These are phyloP conservation scores for Mariannaea sp. DNA, from an alignment of 2,329 filamentous ascomycete genomes.

Conservation along the genomic window DNA sequence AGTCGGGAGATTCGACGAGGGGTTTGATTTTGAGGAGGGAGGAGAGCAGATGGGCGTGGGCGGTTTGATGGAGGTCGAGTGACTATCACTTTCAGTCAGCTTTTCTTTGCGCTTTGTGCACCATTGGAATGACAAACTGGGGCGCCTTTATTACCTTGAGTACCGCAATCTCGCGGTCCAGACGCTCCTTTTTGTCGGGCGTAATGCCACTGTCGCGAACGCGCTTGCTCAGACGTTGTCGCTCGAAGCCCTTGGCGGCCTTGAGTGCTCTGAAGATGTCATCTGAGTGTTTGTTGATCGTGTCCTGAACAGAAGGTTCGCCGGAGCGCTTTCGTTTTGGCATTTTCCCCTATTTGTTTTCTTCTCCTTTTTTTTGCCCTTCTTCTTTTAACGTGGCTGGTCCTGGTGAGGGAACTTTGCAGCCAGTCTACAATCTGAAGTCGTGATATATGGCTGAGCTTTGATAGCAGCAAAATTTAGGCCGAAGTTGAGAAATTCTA, in stretches of 20 bases:
- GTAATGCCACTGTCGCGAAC: slow-evolving; percentile 53
- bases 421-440: no score
- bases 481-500: slow-evolving; percentile 54
- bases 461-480: slow-evolving; percentile 45
- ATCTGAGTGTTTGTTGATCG: slow-evolving; percentile 60
- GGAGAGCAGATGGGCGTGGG: slow-evolving; percentile 60
- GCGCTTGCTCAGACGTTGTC: slow-evolving; percentile 72
- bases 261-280: slow-evolving; percentile 71
- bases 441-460: background rate
- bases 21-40: slow-evolving; percentile 59
- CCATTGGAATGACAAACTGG: background rate
- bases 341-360: no score
- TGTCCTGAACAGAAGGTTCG: slow-evolving; percentile 52
- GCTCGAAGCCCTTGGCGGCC: slow-evolving; percentile 74
- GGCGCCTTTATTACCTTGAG: slow-evolving; percentile 56
- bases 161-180: slow-evolving; percentile 65
- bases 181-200: slow-evolving; percentile 58
- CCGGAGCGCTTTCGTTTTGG: slow-evolving; percentile 61
- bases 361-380: no score
- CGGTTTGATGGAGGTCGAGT: slow-evolving; percentile 62
- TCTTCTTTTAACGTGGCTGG: no score
- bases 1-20: slow-evolving; percentile 55
- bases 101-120: background rate
- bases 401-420: no score
- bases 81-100: slow-evolving; percentile 50